Evolutionary conservation across 495 filamentous ascomycete genomes (phyloP), one percentile per base, ranked within the genome.

Genomic region (Hypoxylon cercidicola): DNA sequence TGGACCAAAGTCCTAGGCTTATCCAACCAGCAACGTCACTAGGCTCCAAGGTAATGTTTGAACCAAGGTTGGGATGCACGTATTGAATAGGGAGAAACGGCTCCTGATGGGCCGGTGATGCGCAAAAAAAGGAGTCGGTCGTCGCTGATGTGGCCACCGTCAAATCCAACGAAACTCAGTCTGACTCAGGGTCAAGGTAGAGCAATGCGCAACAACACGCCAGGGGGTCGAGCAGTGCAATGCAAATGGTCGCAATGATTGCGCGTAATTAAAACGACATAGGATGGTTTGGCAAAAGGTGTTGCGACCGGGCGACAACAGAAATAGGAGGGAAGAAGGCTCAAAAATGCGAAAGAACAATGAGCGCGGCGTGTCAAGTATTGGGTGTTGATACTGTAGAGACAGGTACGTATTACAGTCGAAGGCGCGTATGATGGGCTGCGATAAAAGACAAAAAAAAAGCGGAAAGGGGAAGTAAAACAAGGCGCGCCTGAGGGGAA

Each of bases 111-210:
- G 65, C 53, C 57, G 65, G 51, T 54, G 55, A 63, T 47, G 60
- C 59, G 55, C 49, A 63, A 21, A 53, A 66, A 69, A 64, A 70
- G 72, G 74, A 70, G 60, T 62, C 50, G 58, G 55, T 52, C 47
- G 58, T 63, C 20, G 65, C 49, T 68, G 71, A 73, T 73, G 71
- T 73, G 71, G 71, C 71, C 68, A 64, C 68, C 43, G 68, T 68
- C 71, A 73, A 69, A 66, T 64, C 69, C 68, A 69, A 70, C 66
- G 69, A 73, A 73, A 71, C 68, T 56, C 47, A 63, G 64, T 71
- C 68, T 69, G 71, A 73, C 64, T 73, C 71, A 73, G 68, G 71
- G 55, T 61, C 46, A 51, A 67, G 59, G 62, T 19, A 60, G 56
- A 54, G 61, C 47, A 62, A 66, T 64, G 66, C 66, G 66, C 55